Percentiles rank a stretch among this genome's conserved stretches.
Evolutionary conservation across 805 yeast genomes (phyloP).

Genomic region (Kuraishia hungarica): DNA sequence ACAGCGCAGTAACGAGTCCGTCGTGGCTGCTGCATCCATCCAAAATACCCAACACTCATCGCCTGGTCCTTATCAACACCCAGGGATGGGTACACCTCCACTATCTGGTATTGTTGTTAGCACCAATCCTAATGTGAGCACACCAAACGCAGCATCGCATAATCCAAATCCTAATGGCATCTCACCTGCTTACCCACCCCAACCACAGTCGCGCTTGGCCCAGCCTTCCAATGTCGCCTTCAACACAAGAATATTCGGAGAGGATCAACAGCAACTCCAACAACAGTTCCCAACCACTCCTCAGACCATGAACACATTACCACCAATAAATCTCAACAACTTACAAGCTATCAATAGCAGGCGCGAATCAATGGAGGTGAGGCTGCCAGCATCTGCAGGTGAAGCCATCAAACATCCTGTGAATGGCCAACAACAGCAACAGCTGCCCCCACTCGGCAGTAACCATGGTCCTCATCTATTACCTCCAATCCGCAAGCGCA

Average conservation of each 20-base stretch:
- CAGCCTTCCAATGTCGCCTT: neutral
- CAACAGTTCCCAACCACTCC: neutral
- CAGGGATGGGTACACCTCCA: neutral
- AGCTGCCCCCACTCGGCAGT: slow-evolving; percentile 2
- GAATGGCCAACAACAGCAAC: slow-evolving; percentile 4
- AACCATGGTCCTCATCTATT: slow-evolving; percentile 4
- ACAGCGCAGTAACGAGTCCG: slow-evolving; percentile 2
- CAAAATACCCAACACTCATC: neutral
- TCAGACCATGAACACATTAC: neutral
- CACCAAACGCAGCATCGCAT: neutral
- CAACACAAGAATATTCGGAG: slow-evolving; percentile 3
- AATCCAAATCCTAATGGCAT: slow-evolving; percentile 3
- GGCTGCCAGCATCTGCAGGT: neutral
- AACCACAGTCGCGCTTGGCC: neutral
- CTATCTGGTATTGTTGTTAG: neutral
- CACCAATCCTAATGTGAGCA: slow-evolving; percentile 5
- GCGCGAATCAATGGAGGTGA: slow-evolving; percentile 5
- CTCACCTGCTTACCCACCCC: slow-evolving; percentile 1
- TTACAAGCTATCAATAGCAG: slow-evolving; percentile 4
- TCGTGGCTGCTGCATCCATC: neutral
- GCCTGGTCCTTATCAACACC: neutral
- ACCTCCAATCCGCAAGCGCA: slow-evolving; percentile 4
- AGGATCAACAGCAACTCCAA: neutral
- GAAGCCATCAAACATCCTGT: slow-evolving; percentile 7
- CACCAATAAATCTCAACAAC: slow-evolving; percentile 4